phyloP scores from a whole-genome alignment of 805 yeast species.

The Kuraishia molischiana region DNA sequence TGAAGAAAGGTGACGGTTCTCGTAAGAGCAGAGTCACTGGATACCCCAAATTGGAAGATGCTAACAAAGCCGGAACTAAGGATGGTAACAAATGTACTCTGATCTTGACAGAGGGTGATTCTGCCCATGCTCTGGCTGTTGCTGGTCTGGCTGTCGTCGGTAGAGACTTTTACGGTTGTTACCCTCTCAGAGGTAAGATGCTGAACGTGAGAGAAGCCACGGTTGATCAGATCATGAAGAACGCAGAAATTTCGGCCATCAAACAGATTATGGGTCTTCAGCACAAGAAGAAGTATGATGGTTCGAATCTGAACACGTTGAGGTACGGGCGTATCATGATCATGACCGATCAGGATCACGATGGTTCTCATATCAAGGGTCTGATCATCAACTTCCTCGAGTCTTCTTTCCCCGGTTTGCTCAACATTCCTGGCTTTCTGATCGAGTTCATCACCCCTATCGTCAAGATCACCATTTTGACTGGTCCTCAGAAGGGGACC shows the following conservation, averaged over 20 bases:
- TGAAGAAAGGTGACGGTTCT: slow-evolving; percentile 83
- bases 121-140: slow-evolving; percentile 87
- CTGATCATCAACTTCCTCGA: slow-evolving; percentile 88
- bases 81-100: slow-evolving; percentile 90
- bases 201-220: slow-evolving; percentile 94
- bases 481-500: slow-evolving; percentile 41
- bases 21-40: slow-evolving; percentile 80
- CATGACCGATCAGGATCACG: slow-evolving; percentile 99
- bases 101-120: slow-evolving; percentile 94
- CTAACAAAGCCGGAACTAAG: slow-evolving; percentile 90
- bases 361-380: slow-evolving; percentile 97
- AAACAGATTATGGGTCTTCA: slow-evolving; percentile 94
- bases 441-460: slow-evolving; percentile 95
- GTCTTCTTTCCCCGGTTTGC: slow-evolving; percentile 86
- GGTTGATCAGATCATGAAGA: slow-evolving; percentile 88
- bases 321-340: slow-evolving; percentile 97
- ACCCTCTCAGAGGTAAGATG: slow-evolving; percentile 91
- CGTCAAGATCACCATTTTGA: slow-evolving; percentile 74
- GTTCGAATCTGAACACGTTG: slow-evolving; percentile 54
- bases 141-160: slow-evolving; percentile 94
- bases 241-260: slow-evolving; percentile 89
- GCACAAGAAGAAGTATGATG: slow-evolving; percentile 70
- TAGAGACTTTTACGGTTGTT: slow-evolving; percentile 89
- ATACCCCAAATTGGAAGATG: slow-evolving; percentile 86
- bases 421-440: slow-evolving; percentile 84